Conservation (phyloP, 179 eudicot species). For the Actinidia chinensis region DNA sequence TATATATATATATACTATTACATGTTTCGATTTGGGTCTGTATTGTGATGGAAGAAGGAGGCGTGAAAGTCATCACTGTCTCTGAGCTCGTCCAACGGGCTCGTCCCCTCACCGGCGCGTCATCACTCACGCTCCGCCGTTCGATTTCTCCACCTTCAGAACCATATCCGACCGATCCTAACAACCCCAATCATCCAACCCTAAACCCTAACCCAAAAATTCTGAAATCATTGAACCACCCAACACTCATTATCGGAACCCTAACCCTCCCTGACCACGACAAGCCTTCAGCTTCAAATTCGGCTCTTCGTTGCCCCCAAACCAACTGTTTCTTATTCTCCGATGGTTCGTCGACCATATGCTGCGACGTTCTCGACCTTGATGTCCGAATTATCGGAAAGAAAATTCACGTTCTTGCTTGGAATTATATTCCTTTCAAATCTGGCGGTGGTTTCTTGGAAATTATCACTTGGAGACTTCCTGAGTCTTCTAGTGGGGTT, state of each 20-base stretch:
- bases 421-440: conserved; percentile 78
- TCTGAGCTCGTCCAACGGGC: conserved; percentile 54
- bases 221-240: conserved; percentile 44
- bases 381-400: conserved; percentile 44
- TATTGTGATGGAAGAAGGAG: conserved; percentile 34
- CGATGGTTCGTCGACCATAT: conserved; percentile 49
- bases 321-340: conserved; percentile 57
- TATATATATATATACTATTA: neutral
- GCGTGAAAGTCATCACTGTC: conserved; percentile 27
- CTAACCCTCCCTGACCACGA: conserved; percentile 36
- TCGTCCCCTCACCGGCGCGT: conserved; percentile 61
- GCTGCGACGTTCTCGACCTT: conserved; percentile 65
- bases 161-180: conserved; percentile 4
- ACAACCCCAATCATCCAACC: neutral
- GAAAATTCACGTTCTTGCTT: conserved; percentile 49
- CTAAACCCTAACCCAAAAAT: conserved; percentile 28
- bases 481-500: conserved; percentile 6
- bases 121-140: conserved; percentile 29
- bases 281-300: conserved; percentile 22
- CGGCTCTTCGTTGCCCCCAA: conserved; percentile 16
- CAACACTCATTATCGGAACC: conserved; percentile 55
- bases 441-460: conserved; percentile 60
- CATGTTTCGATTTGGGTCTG: neutral
- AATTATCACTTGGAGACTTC: conserved; percentile 59
- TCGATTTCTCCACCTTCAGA: neutral